These are phyloP conservation scores for Malbranchea zuffiana DNA, from an alignment of 2,329 filamentous ascomycete genomes.

Conservation along the genomic window DNA sequence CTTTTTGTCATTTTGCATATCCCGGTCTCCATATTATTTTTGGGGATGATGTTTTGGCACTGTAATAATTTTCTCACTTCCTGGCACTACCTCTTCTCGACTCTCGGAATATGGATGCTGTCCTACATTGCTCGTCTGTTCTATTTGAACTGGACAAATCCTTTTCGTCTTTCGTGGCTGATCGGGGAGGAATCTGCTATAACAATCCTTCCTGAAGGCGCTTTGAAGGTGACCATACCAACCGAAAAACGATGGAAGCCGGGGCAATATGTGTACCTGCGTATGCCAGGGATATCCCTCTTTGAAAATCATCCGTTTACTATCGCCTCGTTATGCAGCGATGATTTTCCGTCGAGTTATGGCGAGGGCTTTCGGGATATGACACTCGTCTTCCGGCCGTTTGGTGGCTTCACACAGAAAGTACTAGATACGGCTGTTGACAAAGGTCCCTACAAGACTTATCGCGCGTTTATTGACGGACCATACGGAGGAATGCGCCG, in stretches of 20 bases:
- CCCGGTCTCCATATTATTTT: conserved; percentile 66
- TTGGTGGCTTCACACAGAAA: conserved; percentile 76
- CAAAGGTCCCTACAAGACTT: conserved; percentile 82
- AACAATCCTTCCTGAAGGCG: conserved; percentile 79
- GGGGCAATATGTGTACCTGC: conserved; percentile 87
- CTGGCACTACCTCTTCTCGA: conserved; percentile 79
- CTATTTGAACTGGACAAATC: conserved; percentile 82
- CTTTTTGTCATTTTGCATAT: conserved; percentile 73
- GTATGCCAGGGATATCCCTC: conserved; percentile 83
- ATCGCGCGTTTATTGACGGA: conserved; percentile 82
- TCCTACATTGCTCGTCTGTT: conserved; percentile 67
- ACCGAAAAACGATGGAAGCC: conserved; percentile 88
- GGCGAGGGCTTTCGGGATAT: conserved; percentile 81
- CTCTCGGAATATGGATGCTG: conserved; percentile 63
- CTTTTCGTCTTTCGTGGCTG: conserved; percentile 66
- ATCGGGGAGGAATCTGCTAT: conserved; percentile 87
- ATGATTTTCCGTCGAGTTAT: conserved; percentile 86
- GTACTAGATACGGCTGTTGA: conserved; percentile 73
- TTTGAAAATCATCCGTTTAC: conserved; percentile 95
- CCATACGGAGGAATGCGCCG: conserved; percentile 92
- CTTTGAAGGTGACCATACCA: conserved; percentile 90
- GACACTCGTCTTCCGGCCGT: conserved; percentile 82
- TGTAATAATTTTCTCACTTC: conserved; percentile 84
- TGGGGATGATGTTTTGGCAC: conserved; percentile 89
- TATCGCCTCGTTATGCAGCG: conserved; percentile 80